These are phyloP conservation scores for Pseudogymnoascus sp. DNA, from an alignment of 2,329 filamentous ascomycete species.

Conservation along the genomic window DNA sequence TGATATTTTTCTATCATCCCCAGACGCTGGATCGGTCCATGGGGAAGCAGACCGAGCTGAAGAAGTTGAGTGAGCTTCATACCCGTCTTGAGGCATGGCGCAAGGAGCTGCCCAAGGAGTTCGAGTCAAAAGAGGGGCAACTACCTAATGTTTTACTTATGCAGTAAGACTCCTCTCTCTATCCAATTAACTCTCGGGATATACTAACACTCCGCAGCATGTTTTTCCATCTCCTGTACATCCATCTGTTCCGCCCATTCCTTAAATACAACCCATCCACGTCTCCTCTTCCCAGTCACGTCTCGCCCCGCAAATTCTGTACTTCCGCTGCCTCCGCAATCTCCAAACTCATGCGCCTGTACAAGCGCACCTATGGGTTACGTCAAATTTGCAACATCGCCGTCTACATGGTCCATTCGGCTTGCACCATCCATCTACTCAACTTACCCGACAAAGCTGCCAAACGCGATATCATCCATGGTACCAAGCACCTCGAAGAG, in stretches of 20 bases:
- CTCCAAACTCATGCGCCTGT: slow-evolving; percentile 87
- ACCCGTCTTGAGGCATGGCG: slow-evolving; percentile 86
- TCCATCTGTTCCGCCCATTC: slow-evolving; percentile 92
- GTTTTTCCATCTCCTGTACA: slow-evolving; percentile 94
- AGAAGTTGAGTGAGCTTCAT: slow-evolving; percentile 87
- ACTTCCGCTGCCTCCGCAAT: slow-evolving; percentile 83
- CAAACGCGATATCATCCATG: slow-evolving; percentile 79
- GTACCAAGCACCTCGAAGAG: slow-evolving; percentile 85
- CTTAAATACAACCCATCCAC: slow-evolving; percentile 76
- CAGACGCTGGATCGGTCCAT: slow-evolving; percentile 51
- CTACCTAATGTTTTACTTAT: slow-evolving; percentile 72
- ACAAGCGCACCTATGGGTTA: slow-evolving; percentile 84
- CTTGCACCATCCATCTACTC: slow-evolving; percentile 87
- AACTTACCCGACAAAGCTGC: slow-evolving; percentile 91
- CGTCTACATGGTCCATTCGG: slow-evolving; percentile 90
- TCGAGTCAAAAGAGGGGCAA: slow-evolving; percentile 83
- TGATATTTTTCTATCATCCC: slow-evolving; percentile 87
- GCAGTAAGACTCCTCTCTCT: slow-evolving; percentile 23
- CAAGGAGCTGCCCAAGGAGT: slow-evolving; percentile 69
- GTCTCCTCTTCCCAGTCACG: slow-evolving; percentile 76
- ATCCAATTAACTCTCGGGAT: background rate
- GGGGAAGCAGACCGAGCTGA: slow-evolving; percentile 76
- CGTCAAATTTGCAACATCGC: slow-evolving; percentile 94
- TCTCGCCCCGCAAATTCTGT: slow-evolving; percentile 84
- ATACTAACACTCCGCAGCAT: slow-evolving; percentile 50